These are phyloP conservation scores for Solanum chiquidenum DNA, from an alignment of 257 asterid genomes.

Conservation along the genomic window DNA sequence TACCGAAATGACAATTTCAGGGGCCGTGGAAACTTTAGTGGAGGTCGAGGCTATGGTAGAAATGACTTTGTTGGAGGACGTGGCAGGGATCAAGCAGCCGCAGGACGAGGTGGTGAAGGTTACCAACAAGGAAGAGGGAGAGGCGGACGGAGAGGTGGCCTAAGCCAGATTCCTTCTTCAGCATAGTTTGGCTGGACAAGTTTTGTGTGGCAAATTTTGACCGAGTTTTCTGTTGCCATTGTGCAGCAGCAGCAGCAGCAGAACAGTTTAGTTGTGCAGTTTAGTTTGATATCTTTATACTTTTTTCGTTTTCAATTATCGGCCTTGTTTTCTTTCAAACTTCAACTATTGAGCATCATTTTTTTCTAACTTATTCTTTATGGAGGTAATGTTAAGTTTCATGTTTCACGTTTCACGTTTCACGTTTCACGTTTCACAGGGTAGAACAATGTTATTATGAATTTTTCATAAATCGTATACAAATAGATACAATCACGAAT, in stretches of 20 bases:
- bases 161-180: background rate
- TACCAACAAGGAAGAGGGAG: constrained; percentile 5
- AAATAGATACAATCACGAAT: no score
- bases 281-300: background rate
- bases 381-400: background rate
- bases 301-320: background rate
- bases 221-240: background rate
- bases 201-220: background rate
- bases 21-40: constrained; percentile 42
- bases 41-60: constrained; percentile 40
- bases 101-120: constrained; percentile 7
- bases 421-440: background rate
- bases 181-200: background rate
- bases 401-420: no score
- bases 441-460: background rate
- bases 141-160: constrained; percentile 9
- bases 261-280: background rate
- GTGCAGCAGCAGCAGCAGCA: background rate
- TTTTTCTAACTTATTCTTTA: background rate
- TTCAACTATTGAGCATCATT: background rate
- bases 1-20: constrained; percentile 48
- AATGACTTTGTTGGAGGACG: constrained; percentile 39
- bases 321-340: background rate
- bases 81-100: background rate
- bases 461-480: no score